These are phyloP conservation scores for Botryosphaeria dothidea DNA, from an alignment of 2,329 filamentous ascomycete genomes.

Conservation along the genomic window DNA sequence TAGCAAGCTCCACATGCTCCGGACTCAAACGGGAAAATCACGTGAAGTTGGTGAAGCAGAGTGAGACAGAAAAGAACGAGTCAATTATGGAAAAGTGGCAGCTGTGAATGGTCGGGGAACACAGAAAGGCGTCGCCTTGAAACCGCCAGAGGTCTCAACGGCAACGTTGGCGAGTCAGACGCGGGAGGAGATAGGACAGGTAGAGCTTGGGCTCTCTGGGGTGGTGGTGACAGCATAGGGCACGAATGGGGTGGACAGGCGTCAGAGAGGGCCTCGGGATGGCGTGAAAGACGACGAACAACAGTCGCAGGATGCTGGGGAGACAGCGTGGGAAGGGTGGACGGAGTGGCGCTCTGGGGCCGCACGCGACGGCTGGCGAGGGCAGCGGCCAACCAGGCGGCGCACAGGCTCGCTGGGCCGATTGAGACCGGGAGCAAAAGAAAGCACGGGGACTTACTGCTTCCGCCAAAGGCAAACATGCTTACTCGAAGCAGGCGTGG, in stretches of 20 bases:
- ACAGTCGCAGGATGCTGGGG: background rate
- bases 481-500: background rate
- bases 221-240: background rate
- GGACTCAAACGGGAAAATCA: background rate
- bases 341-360: background rate
- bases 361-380: background rate
- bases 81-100: background rate
- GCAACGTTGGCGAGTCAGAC: constrained; percentile 5
- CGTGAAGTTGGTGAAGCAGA: constrained; percentile 7
- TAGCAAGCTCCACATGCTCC: background rate
- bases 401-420: constrained; percentile 4
- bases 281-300: background rate
- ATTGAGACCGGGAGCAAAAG: background rate
- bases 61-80: constrained; percentile 11
- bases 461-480: constrained; percentile 37
- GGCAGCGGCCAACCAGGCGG: background rate
- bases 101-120: background rate
- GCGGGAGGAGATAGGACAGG: background rate
- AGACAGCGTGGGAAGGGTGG: background rate
- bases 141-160: constrained; percentile 4
- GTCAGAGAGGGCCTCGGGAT: background rate
- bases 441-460: constrained; percentile 31
- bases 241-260: background rate
- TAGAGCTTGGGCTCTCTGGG: background rate
- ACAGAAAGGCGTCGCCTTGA: constrained; percentile 5